Conservation (phyloP, 148 eudicot genomes). For the Chenopodium album region DNA sequence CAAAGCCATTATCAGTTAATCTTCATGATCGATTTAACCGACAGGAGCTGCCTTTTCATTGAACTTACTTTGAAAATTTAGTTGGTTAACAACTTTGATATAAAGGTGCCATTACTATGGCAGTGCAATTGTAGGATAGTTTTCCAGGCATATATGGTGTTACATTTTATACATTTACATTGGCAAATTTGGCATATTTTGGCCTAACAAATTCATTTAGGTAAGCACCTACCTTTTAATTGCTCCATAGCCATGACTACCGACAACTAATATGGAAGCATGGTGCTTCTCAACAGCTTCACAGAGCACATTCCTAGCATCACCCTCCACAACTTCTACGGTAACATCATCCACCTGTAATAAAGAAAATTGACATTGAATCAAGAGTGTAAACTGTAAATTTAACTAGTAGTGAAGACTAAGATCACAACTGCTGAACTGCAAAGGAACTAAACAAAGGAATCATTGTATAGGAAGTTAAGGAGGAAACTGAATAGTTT, state of each 20-base stretch:
- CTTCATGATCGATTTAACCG: not conserved
- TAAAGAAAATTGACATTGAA: not conserved
- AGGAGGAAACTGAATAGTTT: too few relatives aligned
- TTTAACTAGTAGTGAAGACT: not conserved
- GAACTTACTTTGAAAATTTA: too few relatives aligned
- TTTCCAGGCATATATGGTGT: not conserved
- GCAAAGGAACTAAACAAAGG: too few relatives aligned
- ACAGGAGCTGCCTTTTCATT: not conserved
- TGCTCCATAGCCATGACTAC: slow-evolving; percentile 86
- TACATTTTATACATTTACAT: too few relatives aligned
- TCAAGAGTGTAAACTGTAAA: not conserved
- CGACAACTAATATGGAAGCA: slow-evolving; percentile 71
- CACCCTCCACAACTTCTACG: slow-evolving; percentile 63
- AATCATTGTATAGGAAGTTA: too few relatives aligned
- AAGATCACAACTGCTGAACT: not conserved
- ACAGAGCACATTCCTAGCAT: slow-evolving; percentile 73
- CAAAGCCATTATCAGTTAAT: not conserved
- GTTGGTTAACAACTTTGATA: not conserved
- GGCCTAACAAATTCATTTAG: not conserved
- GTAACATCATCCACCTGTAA: slow-evolving; percentile 48
- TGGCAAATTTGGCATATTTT: not conserved
- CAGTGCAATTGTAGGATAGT: not conserved
- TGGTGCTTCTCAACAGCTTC: slow-evolving; percentile 77
- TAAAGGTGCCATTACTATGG: not conserved
- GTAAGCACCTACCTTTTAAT: slow-evolving; percentile 51